Conservation (phyloP, 352 stramenopile genomes). For the Globisporangium sylvaticum region DNA sequence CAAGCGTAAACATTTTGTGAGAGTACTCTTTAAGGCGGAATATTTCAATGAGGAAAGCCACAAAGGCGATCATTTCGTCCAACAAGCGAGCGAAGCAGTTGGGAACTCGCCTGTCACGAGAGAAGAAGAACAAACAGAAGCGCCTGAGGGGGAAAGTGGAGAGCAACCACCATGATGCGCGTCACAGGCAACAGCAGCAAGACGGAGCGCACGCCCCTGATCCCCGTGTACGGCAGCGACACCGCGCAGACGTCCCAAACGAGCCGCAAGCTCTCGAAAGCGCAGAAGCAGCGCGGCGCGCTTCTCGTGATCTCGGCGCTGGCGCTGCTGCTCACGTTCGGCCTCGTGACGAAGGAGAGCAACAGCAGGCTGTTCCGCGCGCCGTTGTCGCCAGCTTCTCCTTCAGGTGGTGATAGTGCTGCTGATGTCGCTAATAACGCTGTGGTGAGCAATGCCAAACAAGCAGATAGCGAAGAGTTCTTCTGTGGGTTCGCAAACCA, state of each 20-base stretch:
- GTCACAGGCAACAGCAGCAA: constrained; percentile 3
- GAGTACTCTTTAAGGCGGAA: no score
- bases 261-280: neutral
- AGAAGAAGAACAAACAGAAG: neutral
- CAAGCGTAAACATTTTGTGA: no score
- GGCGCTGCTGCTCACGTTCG: constrained; percentile 16
- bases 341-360: constrained; percentile 16
- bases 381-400: neutral
- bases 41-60: neutral
- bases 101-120: neutral
- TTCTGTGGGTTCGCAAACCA: constrained; percentile 16
- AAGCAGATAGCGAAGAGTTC: constrained; percentile 1
- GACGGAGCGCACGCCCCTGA: constrained; percentile 14
- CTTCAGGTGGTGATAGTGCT: neutral
- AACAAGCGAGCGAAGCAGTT: constrained; percentile 1
- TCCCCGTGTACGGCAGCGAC: constrained; percentile 11
- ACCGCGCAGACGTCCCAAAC: neutral
- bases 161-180: constrained; percentile 5
- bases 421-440: neutral
- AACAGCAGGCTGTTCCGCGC: constrained; percentile 6
- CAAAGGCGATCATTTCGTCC: neutral
- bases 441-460: constrained; percentile 6
- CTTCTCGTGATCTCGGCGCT: constrained; percentile 10
- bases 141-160: neutral
- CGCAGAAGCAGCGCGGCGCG: constrained; percentile 7